Base-by-base conservation (phyloP, 1,284 basidiomycete species). In the Trichosporon sp. region DNA sequence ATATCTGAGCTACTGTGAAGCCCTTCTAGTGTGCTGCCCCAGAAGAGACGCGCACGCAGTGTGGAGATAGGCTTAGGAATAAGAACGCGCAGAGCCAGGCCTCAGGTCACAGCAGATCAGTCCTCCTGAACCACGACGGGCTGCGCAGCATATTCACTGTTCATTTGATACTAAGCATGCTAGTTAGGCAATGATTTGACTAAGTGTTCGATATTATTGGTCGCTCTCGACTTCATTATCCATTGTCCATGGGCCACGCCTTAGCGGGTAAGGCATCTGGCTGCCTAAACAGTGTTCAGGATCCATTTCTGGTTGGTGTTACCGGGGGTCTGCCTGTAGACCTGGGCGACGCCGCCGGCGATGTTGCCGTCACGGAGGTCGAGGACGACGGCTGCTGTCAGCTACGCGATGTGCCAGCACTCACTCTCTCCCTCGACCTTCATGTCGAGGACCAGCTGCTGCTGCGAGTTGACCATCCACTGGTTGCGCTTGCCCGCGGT, bases 271-370 rank as follows among this genome's bases (percentile, higher is more conserved):
- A 13, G 15, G 29, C 29, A 3, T 29, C 7, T 7, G 3, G 13
- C 9, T 31, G 21, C 56, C 21, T n/a, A 60, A 29, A 60, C 27
- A 29, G 18, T 29, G 29, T 18, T 60, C 23, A 38, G 21, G 34
- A 63, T 38, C 62, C 62, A 63, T 23, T 38, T 42, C 62, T 63
- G 62, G 35, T 38, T 63, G 29, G 35, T 15, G 62, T 63, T 27
- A 7, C 35, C 35, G 34, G 31, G 31, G 6, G 23, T 23, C 18
- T 32, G 32, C 8, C 32, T 32, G 34, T 42, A 63, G 13, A 63
- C 35, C 62, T 38, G 34, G 23, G 32, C 34, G 23, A 11, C 35
- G 12, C 34, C 62, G 34, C 62, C 62, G 62, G 38, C n/a, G 62
- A 15, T 12, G 13, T 63, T 38, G 34, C 62, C 35, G 21, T 63